These are phyloP conservation scores for Lycium barbarum DNA, from an alignment of 257 asterid genomes.

Conservation along the genomic window DNA sequence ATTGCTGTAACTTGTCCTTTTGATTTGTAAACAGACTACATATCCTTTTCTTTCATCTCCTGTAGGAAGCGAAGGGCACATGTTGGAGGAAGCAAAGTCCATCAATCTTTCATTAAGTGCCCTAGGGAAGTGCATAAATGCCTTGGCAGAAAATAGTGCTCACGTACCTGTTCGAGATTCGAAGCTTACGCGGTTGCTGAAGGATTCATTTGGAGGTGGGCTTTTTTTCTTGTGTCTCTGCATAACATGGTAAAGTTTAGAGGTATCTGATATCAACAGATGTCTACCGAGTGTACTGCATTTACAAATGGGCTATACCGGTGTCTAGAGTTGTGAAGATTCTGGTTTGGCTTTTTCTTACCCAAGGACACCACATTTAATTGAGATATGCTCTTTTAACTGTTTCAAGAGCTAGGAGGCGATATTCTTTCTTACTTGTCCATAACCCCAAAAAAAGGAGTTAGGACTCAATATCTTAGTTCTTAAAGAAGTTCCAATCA, in stretches of 20 bases:
- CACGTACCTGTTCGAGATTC: constrained; percentile 99
- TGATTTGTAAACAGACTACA: constrained; percentile 5
- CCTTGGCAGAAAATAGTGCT: constrained; percentile 97
- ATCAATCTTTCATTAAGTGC: constrained; percentile 98
- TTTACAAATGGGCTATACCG: constrained; percentile 6
- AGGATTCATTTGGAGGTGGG: constrained; percentile 99
- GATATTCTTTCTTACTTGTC: not conserved
- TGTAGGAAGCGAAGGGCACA: constrained; percentile 99
- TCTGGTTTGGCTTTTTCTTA: not conserved
- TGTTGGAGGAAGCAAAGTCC: constrained; percentile 97
- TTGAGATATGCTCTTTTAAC: constrained; percentile 8
- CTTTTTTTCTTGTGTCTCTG: constrained; percentile 3
- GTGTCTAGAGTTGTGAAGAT: not conserved
- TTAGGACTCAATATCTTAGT: not conserved
- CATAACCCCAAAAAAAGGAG: not conserved
- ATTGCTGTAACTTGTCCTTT: not conserved
- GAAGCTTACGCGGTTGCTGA: constrained; percentile 92
- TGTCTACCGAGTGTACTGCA: constrained; percentile 8
- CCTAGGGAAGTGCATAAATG: constrained; percentile 97
- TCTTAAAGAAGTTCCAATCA: constrained; percentile 29
- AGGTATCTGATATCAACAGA: not conserved
- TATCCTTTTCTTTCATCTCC: constrained; percentile 21
- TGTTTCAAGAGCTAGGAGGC: constrained; percentile 17
- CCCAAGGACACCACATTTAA: not conserved
- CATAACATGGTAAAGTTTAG: not conserved